A percentile compares a stretch with the other conserved stretches of the same genome.
Conservation (phyloP, 495 filamentous ascomycete genomes). For the Aspergillus kassunensis region DNA sequence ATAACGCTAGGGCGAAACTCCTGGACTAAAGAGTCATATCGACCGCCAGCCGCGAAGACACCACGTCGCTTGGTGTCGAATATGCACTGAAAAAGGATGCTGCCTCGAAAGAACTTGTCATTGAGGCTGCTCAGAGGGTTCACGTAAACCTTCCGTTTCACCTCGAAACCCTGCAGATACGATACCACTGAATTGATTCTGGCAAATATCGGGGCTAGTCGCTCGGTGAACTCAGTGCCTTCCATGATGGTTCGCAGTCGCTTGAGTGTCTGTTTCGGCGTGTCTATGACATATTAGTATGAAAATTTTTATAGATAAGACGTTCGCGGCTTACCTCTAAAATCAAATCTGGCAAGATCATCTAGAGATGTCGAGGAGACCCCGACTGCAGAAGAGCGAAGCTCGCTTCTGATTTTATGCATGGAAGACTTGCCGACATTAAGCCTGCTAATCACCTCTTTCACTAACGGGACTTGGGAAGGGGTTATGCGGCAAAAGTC, state of each 20-base stretch:
- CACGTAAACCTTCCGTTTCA: slow-evolving; percentile 77
- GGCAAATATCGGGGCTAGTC: slow-evolving; percentile 66
- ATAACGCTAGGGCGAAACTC: slow-evolving; percentile 40
- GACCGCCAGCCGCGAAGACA: slow-evolving; percentile 89
- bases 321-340: slow-evolving; percentile 56
- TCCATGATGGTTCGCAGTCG: slow-evolving; percentile 72
- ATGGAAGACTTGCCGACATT: slow-evolving; percentile 81
- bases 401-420: slow-evolving; percentile 79
- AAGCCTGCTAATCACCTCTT: slow-evolving; percentile 82
- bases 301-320: background rate
- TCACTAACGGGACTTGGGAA: slow-evolving; percentile 63
- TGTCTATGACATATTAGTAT: slow-evolving; percentile 46
- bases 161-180: slow-evolving; percentile 69
- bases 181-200: slow-evolving; percentile 72
- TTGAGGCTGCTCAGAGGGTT: slow-evolving; percentile 84
- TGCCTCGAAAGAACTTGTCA: slow-evolving; percentile 86
- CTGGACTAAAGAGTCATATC: slow-evolving; percentile 81
- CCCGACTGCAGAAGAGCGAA: slow-evolving; percentile 72
- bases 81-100: slow-evolving; percentile 85
- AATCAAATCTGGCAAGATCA: slow-evolving; percentile 87
- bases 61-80: slow-evolving; percentile 81
- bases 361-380: slow-evolving; percentile 88
- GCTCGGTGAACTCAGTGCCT: slow-evolving; percentile 62
- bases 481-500: slow-evolving; percentile 77
- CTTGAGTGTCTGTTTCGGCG: slow-evolving; percentile 65